A percentile compares a stretch with the other conserved stretches of the same genome.
These are phyloP conservation scores for Bombardia bombarda DNA, from an alignment of 495 filamentous ascomycete species.

Conservation along the genomic window DNA sequence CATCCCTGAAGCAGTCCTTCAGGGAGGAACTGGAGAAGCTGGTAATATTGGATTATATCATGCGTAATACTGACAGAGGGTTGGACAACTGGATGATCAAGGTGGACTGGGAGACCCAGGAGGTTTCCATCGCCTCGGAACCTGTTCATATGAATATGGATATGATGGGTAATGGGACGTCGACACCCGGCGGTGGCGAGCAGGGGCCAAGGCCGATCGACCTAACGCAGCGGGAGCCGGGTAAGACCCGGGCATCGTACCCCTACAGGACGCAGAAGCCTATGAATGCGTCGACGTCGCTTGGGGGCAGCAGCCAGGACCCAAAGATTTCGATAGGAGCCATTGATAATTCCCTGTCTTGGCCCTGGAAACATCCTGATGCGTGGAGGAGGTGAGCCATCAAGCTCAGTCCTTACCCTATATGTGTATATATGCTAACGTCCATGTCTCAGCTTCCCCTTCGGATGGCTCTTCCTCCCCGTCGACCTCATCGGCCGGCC, in stretches of 20 bases:
- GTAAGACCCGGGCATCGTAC: slow-evolving; percentile 40
- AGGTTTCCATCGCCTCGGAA: slow-evolving; percentile 79
- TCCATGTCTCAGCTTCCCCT: slow-evolving; percentile 63
- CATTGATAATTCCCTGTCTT: slow-evolving; percentile 96
- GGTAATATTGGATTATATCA: slow-evolving; percentile 97
- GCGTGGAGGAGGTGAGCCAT: slow-evolving; percentile 53
- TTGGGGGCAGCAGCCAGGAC: slow-evolving; percentile 43
- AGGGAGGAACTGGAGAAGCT: slow-evolving; percentile 94
- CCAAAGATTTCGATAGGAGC: slow-evolving; percentile 74
- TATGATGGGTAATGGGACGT: slow-evolving; percentile 24
- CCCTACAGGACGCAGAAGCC: slow-evolving; percentile 74
- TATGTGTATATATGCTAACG: slow-evolving; percentile 4
- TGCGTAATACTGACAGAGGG: slow-evolving; percentile 96
- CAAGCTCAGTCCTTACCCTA: not conserved
- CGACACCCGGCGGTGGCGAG: slow-evolving; percentile 35
- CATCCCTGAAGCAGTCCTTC: slow-evolving; percentile 81
- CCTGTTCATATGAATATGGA: slow-evolving; percentile 59
- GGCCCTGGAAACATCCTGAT: slow-evolving; percentile 99
- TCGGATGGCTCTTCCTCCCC: slow-evolving; percentile 96
- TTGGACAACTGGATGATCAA: slow-evolving; percentile 99
- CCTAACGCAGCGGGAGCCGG: slow-evolving; percentile 36
- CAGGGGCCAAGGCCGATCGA: slow-evolving; percentile 53
- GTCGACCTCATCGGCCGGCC: slow-evolving; percentile 94
- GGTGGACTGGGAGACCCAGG: slow-evolving; percentile 74
- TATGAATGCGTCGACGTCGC: slow-evolving; percentile 68